Evolutionary conservation across 768 basidiomycete species (phyloP), one percentile per base, ranked within the genome.

Genomic region (Mycena rebaudengoi): DNA sequence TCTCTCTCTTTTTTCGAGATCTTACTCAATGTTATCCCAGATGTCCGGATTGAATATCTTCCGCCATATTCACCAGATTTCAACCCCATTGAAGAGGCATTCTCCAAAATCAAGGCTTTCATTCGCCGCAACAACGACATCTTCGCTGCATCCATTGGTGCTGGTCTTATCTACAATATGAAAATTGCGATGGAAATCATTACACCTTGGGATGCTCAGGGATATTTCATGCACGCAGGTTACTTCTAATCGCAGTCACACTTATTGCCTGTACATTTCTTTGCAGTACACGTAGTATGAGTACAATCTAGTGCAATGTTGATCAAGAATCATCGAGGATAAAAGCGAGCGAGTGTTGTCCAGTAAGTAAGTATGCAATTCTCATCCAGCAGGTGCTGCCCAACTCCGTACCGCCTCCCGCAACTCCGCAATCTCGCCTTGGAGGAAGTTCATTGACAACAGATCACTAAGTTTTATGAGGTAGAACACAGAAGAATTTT

Each of bases 61-160:
- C 76, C 74, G 4, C 72, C 72, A 16, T 78, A 78, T 54, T 78
- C 76, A 0, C 76, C 76, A 1, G 76, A 78, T 43, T 60, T 71
- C 48, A 76, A 78, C 44, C 76, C 76, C 3, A 76, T 78, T n/a
- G 73, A 78, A 44, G 71, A 75, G 59, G 74, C 73, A 0, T 77
- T 78, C 57, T 72, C 73, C 2, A 55, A 68, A 18, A 71, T 78
- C 67, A 77, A 78, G 57, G 56, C 58, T 0, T 67, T 67, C 41
- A 59, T 75, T 4, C 64, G 57, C 7, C 60, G 65, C 6, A 10
- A 58, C 20, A 21, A 30, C 2, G 64, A 60, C 23, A n/a, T 60
- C 39, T 60, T 60, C 14, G 6, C 26, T 1, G 37, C 26, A 1
- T 49, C 52, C 1, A 49, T 12, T 0, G 56, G 63, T 18, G 49